Conservation (phyloP, 2,329 filamentous ascomycete species). For the Aspergillus spinulosporus region DNA sequence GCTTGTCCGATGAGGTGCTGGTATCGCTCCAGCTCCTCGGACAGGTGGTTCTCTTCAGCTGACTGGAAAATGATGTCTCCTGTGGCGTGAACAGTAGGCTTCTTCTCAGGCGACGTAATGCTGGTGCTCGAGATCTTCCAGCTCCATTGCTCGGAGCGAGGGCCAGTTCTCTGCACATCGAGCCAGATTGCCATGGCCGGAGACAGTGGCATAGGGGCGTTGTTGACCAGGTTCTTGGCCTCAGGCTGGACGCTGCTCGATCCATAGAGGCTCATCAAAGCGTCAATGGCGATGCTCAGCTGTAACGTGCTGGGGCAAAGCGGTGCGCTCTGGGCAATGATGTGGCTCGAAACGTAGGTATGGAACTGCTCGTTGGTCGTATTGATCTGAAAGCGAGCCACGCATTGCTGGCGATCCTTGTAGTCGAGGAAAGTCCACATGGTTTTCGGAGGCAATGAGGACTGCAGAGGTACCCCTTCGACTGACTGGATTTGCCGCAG, state of each 20-base stretch:
- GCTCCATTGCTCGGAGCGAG: no score
- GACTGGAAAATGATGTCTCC: no score
- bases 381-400: neutral
- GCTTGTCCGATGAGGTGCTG: neutral
- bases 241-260: neutral
- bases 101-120: no score
- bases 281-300: neutral
- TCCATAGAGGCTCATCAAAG: neutral
- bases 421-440: neutral
- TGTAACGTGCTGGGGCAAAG: neutral
- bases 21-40: neutral
- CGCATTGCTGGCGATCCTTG: neutral
- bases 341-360: neutral
- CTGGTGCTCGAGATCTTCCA: no score
- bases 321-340: neutral
- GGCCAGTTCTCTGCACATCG: neutral
- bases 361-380: neutral
- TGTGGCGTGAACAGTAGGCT: no score
- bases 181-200: neutral
- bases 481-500: neutral
- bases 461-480: neutral
- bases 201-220: neutral
- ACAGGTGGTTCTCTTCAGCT: no score
- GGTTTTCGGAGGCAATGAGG: neutral
- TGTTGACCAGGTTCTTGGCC: neutral